phyloP scores from a whole-genome alignment of 1,284 basidiomycete genomes.

The Heterobasidion parviporum region DNA sequence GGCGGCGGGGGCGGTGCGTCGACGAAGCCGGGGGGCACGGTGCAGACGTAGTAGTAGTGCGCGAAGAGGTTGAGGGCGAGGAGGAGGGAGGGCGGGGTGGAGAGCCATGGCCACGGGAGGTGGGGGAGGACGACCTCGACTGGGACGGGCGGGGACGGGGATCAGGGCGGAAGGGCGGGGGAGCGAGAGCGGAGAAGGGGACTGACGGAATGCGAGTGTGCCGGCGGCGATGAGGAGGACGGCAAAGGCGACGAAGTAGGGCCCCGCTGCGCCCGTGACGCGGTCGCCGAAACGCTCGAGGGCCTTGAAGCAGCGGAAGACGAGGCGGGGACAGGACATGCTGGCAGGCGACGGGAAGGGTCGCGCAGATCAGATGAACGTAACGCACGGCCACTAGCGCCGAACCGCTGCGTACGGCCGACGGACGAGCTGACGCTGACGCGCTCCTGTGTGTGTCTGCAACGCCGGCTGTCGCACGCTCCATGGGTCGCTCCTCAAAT shows the following conservation, averaged over 20 bases:
- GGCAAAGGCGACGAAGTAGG: slow-evolving; percentile 80
- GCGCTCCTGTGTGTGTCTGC: no score
- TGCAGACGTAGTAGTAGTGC: slow-evolving; percentile 84
- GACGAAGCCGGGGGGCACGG: slow-evolving; percentile 68
- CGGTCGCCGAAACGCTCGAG: slow-evolving; percentile 74
- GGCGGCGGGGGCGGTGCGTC: slow-evolving; percentile 36
- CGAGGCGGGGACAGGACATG: slow-evolving; percentile 45
- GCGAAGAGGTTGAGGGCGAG: slow-evolving; percentile 71
- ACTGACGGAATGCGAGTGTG: slow-evolving; percentile 77
- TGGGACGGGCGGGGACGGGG: slow-evolving; percentile 21
- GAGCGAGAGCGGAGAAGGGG: not conserved
- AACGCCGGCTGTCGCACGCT: not conserved
- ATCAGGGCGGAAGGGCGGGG: not conserved
- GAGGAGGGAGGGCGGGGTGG: slow-evolving; percentile 60
- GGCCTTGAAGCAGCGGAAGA: slow-evolving; percentile 82
- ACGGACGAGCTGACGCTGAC: not conserved
- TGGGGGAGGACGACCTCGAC: slow-evolving; percentile 68
- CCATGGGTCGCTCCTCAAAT: not conserved
- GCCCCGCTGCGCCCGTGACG: slow-evolving; percentile 85
- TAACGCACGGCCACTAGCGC: not conserved
- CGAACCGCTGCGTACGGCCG: not conserved
- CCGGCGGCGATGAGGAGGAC: slow-evolving; percentile 64
- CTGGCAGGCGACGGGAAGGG: not conserved
- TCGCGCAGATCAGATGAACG: no score
- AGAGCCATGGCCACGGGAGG: slow-evolving; percentile 43